Percentiles rank a stretch among this genome's conserved stretches.
These are phyloP conservation scores for Piloderma croceum DNA, from an alignment of 768 basidiomycete species.

Conservation along the genomic window DNA sequence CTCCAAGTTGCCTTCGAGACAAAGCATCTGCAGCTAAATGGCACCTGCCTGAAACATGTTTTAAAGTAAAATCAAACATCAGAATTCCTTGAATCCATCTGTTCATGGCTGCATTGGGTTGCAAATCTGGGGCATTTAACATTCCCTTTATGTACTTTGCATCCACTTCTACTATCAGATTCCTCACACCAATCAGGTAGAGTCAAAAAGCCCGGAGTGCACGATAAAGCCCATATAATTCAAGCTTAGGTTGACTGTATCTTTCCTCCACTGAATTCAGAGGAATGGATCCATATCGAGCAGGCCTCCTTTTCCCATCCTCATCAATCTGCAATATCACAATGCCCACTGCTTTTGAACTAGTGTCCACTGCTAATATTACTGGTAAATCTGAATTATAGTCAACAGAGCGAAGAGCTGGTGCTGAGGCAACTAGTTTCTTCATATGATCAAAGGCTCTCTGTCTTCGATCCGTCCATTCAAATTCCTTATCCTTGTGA, in stretches of 20 bases:
- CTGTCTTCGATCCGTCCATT: slow-evolving; percentile 25
- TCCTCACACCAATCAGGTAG: slow-evolving; percentile 16
- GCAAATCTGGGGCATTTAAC: slow-evolving; percentile 27
- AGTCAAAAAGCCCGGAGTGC: slow-evolving; percentile 18
- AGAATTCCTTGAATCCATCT: slow-evolving; percentile 29
- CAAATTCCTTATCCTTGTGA: slow-evolving; percentile 21
- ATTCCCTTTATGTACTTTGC: slow-evolving; percentile 24
- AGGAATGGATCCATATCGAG: slow-evolving; percentile 19
- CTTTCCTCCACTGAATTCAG: slow-evolving; percentile 21
- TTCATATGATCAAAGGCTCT: slow-evolving; percentile 20
- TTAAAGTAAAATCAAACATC: slow-evolving; percentile 24
- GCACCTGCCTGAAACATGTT: slow-evolving; percentile 23
- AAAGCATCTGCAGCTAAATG: slow-evolving; percentile 19
- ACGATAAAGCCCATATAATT: slow-evolving; percentile 33
- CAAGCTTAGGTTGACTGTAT: slow-evolving; percentile 34
- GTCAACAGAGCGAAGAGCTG: slow-evolving; percentile 28
- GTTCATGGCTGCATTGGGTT: slow-evolving; percentile 21
- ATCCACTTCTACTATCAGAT: slow-evolving; percentile 19
- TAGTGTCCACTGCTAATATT: slow-evolving; percentile 34
- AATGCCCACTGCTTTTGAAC: slow-evolving; percentile 29
- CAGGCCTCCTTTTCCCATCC: slow-evolving; percentile 11
- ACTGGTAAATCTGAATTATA: slow-evolving; percentile 25
- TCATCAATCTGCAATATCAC: slow-evolving; percentile 30
- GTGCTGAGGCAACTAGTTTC: slow-evolving; percentile 9
- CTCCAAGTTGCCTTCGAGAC: slow-evolving; percentile 10